These are phyloP conservation scores for Carpediemonas membranifera DNA, from an alignment of 78 protist species.

Conservation along the genomic window DNA sequence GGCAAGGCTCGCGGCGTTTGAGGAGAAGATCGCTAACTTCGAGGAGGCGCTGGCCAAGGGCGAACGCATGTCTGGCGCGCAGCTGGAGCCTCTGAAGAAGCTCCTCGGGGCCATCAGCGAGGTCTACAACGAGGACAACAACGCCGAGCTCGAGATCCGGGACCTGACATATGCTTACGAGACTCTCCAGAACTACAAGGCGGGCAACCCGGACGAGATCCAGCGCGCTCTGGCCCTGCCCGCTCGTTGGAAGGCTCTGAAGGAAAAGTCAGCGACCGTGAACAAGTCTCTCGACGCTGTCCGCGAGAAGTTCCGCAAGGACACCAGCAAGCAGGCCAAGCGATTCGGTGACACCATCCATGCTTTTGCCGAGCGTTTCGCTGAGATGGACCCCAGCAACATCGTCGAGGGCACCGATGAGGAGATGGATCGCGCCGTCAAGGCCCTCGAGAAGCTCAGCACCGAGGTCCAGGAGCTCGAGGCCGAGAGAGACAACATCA, in stretches of 20 bases:
- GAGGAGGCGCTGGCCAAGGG: no score
- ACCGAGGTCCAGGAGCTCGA: not conserved
- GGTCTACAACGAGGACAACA: not conserved
- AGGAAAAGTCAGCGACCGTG: not conserved
- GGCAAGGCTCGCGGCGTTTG: no score
- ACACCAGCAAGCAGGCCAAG: conserved; percentile 35
- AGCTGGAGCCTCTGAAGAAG: not conserved
- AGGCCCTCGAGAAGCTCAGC: not conserved
- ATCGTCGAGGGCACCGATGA: no score
- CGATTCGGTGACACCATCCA: no score
- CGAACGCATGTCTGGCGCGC: no score
- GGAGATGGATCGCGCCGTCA: no score
- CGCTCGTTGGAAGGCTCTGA: conserved; percentile 18
- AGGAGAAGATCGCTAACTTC: no score
- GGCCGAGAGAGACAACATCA: no score
- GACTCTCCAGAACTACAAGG: conserved; percentile 20
- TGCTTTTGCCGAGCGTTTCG: no score
- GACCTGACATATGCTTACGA: no score
- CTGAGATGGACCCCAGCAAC: no score
- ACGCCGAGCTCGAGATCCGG: no score
- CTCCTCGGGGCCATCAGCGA: conserved; percentile 6
- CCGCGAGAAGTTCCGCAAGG: conserved; percentile 41
- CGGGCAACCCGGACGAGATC: conserved; percentile 52
- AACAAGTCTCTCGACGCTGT: conserved; percentile 27
- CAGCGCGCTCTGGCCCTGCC: conserved; percentile 38